A percentile compares a stretch with the other conserved stretches of the same genome.
Conservation (phyloP, 179 eudicot species). For the Dionaea muscipula region DNA sequence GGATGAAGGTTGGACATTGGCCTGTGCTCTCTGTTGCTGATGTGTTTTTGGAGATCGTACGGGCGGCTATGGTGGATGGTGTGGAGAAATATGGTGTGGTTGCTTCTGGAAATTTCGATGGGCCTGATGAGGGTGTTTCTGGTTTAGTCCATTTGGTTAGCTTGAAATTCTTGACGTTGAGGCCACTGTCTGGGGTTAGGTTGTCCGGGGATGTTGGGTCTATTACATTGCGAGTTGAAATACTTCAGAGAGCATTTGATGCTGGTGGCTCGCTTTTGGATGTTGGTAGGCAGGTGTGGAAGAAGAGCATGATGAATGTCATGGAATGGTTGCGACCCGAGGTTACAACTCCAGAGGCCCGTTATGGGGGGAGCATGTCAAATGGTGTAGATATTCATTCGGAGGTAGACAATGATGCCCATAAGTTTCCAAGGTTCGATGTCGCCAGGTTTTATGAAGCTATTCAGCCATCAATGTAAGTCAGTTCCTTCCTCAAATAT, state of each 20-base stretch:
- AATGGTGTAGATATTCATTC: slow-evolving; percentile 16
- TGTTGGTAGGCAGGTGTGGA: slow-evolving; percentile 58
- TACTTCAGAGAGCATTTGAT: slow-evolving; percentile 51
- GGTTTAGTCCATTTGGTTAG: slow-evolving; percentile 64
- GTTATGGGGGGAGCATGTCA: slow-evolving; percentile 38
- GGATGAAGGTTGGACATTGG: slow-evolving; percentile 65
- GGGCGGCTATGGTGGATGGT: slow-evolving; percentile 20
- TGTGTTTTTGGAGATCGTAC: slow-evolving; percentile 39
- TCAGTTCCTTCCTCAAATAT: slow-evolving; percentile 8
- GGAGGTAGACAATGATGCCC: slow-evolving; percentile 15
- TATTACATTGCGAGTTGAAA: slow-evolving; percentile 56
- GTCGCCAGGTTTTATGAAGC: slow-evolving; percentile 84
- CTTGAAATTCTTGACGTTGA: slow-evolving; percentile 57
- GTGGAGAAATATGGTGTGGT: slow-evolving; percentile 32
- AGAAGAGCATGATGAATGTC: slow-evolving; percentile 75
- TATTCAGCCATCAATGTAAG: slow-evolving; percentile 88
- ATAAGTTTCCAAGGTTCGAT: slow-evolving; percentile 45
- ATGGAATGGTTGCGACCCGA: slow-evolving; percentile 96
- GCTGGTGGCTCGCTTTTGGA: slow-evolving; percentile 74
- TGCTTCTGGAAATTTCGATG: slow-evolving; percentile 63
- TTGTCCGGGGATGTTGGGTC: slow-evolving; percentile 30
- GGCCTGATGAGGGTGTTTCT: slow-evolving; percentile 64
- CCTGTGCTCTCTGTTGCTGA: slow-evolving; percentile 41
- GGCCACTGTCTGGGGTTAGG: slow-evolving; percentile 40
- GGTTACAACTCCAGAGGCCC: slow-evolving; percentile 66